Base-by-base conservation (phyloP, 2,329 filamentous ascomycete species). In the Fusarium metavorans region DNA sequence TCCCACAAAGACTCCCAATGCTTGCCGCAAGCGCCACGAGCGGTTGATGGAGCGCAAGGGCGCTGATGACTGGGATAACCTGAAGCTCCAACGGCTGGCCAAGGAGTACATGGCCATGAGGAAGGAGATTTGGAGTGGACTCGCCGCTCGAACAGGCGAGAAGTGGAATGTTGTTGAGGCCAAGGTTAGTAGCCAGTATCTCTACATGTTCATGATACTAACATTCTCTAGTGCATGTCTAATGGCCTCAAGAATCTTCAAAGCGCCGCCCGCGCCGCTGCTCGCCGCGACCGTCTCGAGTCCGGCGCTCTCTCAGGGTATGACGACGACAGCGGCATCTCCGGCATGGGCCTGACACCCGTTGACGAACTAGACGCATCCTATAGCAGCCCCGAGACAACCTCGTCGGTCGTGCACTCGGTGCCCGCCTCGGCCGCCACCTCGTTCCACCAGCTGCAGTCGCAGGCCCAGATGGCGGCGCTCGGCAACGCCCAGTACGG, bases 1-100 rank as follows among this genome's bases (percentile, higher is more conserved):
- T 81, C 93, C 92, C 1, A 87, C 84, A 81, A 97, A 97, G 86
- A 91, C 90, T 10, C 86, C 92, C 68, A 97, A 97, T 81, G 95
- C 95, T 20, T 97, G 95, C 84, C 93, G 95, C 74, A 97, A 97
- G 85, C 91, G 95, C 65, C 94, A 97, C 79, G 95, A 97, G 84
- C 89, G 95, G 45, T 85, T 97, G 75, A 92, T 96, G 87, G 93
- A 96, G 84, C 91, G 92, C 75, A 88, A 88, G 80, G 91, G 92
- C 67, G 90, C 91, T 57, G 92, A 94, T 77, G 93, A 95, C 78
- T 97, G 94, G 92, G 93, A 96, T 78, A 89, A 89, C 23, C 87
- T 92, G 75, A 94, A 94, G 85, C 86, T 95, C 27, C 93, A 96
- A 81, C 87, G 88, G 11, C 86, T 97, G 45, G 93, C 94, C 41